phyloP scores from a whole-genome alignment of 2,329 filamentous ascomycete genomes.

The Blastomyces percursus region DNA sequence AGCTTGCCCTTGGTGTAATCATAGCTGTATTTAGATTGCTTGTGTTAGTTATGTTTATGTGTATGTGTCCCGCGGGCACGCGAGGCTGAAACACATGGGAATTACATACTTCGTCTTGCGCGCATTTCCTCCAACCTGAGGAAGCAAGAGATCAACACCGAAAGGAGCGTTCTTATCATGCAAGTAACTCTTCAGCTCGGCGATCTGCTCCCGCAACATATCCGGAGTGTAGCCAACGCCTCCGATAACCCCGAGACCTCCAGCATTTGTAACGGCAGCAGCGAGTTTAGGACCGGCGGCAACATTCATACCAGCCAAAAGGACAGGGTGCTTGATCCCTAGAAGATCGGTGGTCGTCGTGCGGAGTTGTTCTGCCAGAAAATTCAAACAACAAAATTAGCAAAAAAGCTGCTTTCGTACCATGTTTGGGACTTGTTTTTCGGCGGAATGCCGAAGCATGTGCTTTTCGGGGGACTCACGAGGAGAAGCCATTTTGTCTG shows the following conservation, averaged over 20 bases:
- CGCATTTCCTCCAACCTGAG: slow-evolving; percentile 86
- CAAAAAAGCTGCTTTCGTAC: slow-evolving; percentile 15
- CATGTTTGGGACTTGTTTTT: slow-evolving; percentile 10
- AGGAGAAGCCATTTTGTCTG: slow-evolving; percentile 58
- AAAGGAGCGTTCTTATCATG: slow-evolving; percentile 89
- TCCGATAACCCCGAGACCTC: slow-evolving; percentile 91
- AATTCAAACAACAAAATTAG: slow-evolving; percentile 8
- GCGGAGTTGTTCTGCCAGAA: slow-evolving; percentile 63
- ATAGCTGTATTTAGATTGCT: slow-evolving; percentile 51
- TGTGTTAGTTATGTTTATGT: neutral
- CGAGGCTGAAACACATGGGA: neutral
- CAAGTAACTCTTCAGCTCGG: slow-evolving; percentile 81
- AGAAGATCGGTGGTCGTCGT: slow-evolving; percentile 91
- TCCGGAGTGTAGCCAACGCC: slow-evolving; percentile 87
- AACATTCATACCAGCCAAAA: slow-evolving; percentile 98
- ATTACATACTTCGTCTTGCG: slow-evolving; percentile 72
- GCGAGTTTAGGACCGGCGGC: slow-evolving; percentile 93
- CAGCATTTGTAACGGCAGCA: slow-evolving; percentile 92
- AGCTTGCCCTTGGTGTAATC: slow-evolving; percentile 99
- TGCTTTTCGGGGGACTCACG: slow-evolving; percentile 45
- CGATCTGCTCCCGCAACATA: slow-evolving; percentile 91
- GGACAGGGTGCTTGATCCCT: slow-evolving; percentile 91
- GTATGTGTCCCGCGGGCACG: neutral
- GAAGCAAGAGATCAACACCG: slow-evolving; percentile 84
- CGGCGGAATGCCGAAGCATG: slow-evolving; percentile 13